Conservation (phyloP, 495 filamentous ascomycete species). For the Aspergillus haitiensis region DNA sequence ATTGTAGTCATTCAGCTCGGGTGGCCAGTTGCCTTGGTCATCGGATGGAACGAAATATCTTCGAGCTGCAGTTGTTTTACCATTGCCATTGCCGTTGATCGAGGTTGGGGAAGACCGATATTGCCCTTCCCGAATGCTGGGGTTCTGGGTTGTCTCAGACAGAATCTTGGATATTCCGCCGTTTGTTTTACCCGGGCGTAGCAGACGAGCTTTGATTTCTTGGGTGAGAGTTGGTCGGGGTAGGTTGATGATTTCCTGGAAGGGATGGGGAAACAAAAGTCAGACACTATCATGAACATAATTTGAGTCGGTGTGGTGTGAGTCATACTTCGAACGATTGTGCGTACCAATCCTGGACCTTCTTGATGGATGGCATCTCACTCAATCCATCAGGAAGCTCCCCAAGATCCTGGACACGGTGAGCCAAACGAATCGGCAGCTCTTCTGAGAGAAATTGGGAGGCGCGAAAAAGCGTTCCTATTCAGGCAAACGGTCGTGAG, state of each 20-base stretch:
- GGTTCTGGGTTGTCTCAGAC: slow-evolving; percentile 81
- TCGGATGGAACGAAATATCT: slow-evolving; percentile 93
- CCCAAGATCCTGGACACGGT: slow-evolving; percentile 89
- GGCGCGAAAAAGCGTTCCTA: slow-evolving; percentile 92
- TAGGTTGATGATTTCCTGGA: slow-evolving; percentile 84
- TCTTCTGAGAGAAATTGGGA: slow-evolving; percentile 99
- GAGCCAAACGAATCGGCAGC: slow-evolving; percentile 92
- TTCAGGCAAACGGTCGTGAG: slow-evolving; percentile 13
- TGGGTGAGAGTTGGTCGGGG: slow-evolving; percentile 71
- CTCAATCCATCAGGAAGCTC: slow-evolving; percentile 95
- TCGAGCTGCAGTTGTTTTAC: slow-evolving; percentile 48
- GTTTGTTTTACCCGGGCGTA: slow-evolving; percentile 66
- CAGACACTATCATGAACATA: slow-evolving; percentile 1
- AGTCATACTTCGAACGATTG: slow-evolving; percentile 92
- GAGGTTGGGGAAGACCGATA: slow-evolving; percentile 70
- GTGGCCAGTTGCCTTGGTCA: slow-evolving; percentile 86
- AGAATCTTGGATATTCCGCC: slow-evolving; percentile 64
- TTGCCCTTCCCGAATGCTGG: slow-evolving; percentile 82
- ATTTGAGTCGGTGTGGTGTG: slow-evolving; percentile 2
- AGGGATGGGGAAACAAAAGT: neutral
- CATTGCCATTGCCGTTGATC: slow-evolving; percentile 51
- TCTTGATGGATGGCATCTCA: slow-evolving; percentile 96
- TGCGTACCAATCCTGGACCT: slow-evolving; percentile 96
- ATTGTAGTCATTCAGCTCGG: slow-evolving; percentile 93
- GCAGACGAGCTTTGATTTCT: slow-evolving; percentile 75